Evolutionary conservation across 345 rosid species (phyloP), one percentile per base, ranked within the genome.

Genomic region (Camelina laxa): DNA sequence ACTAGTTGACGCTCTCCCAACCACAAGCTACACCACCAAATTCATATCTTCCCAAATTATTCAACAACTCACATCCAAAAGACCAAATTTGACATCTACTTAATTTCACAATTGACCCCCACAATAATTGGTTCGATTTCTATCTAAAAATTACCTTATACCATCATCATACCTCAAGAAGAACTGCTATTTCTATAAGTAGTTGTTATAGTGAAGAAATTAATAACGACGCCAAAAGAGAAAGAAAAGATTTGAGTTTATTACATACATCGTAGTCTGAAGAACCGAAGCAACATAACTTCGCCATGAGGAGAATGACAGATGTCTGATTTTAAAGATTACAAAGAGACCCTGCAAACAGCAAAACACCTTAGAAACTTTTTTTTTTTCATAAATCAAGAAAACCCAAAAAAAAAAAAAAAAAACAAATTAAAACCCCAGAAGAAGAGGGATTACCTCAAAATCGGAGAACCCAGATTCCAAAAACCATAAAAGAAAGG

Each of bases 1-100:
- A 60, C 76, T 85, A 75, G 35, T 82, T 60, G 89, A 85, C 12
- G 89, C 85, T 13, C 73, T 80, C 31, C 87, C 85, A 57, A 73
- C 79, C 27, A 76, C 41, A 42, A 85, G 73, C 90, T 88, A 71
- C 72, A 74, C 13, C n/a, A 2, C 61, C 65, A 20, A 54, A 55
- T 16, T 60, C 36, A 50, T 36, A 38, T 21, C 44, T 65, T 9
- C 42, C 13, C 50, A 63, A 50, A 49, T n/a, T 17, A 31, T 12
- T 1, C 62, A 35, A 73, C 24, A 22, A 64, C 27, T 24, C 27
- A 24, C 27, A 49, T 9, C 24, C 21, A 66, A 38, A 33, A 1
- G 2, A 33, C 36, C 36, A 53, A 20, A 67, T 58, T 63, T 33
- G 7, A 62, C 30, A 16, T 48, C 12, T 30, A 33, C 9, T n/a